Evolutionary conservation across 225 moss, liverwort and hornwort species (phyloP).

Genomic region (Takakia lepidozioides): DNA sequence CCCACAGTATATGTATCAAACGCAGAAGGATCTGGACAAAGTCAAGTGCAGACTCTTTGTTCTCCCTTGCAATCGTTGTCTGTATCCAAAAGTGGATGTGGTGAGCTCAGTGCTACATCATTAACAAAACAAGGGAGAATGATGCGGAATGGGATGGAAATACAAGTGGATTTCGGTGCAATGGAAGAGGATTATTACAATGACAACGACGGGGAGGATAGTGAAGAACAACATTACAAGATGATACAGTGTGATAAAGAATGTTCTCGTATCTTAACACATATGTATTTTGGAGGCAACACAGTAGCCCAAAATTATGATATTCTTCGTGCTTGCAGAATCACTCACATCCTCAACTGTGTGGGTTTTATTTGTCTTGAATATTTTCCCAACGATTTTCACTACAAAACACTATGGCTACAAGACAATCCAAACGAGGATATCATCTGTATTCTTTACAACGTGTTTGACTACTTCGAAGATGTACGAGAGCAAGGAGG

Average conservation of each 20-base stretch:
- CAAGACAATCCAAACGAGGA: slow-evolving; percentile 91
- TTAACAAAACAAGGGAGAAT: no score
- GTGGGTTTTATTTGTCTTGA: slow-evolving; percentile 82
- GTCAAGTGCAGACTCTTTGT: slow-evolving; percentile 8
- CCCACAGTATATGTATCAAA: not conserved
- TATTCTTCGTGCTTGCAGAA: slow-evolving; percentile 54
- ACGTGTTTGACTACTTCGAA: slow-evolving; percentile 86
- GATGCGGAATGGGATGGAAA: slow-evolving; percentile 69
- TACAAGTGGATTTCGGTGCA: slow-evolving; percentile 73
- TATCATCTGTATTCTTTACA: slow-evolving; percentile 63
- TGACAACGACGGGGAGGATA: slow-evolving; percentile 63
- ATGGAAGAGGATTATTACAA: slow-evolving; percentile 55
- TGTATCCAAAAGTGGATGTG: slow-evolving; percentile 15
- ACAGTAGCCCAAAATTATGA: slow-evolving; percentile 67
- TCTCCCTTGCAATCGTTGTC: slow-evolving; percentile 42
- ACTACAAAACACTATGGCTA: slow-evolving; percentile 86
- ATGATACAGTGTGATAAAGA: slow-evolving; percentile 71
- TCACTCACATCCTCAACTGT: slow-evolving; percentile 83
- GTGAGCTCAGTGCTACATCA: slow-evolving; percentile 1
- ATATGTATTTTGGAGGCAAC: slow-evolving; percentile 85
- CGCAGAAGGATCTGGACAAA: not conserved
- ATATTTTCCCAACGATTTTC: slow-evolving; percentile 53
- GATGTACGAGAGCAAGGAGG: slow-evolving; percentile 72
- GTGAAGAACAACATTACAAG: slow-evolving; percentile 44
- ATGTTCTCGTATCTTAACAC: slow-evolving; percentile 51